A percentile compares a stretch with the other conserved stretches of the same genome.
Evolutionary conservation across 2,329 filamentous ascomycete genomes (phyloP).

Genomic region (Colletotrichum magnum): DNA sequence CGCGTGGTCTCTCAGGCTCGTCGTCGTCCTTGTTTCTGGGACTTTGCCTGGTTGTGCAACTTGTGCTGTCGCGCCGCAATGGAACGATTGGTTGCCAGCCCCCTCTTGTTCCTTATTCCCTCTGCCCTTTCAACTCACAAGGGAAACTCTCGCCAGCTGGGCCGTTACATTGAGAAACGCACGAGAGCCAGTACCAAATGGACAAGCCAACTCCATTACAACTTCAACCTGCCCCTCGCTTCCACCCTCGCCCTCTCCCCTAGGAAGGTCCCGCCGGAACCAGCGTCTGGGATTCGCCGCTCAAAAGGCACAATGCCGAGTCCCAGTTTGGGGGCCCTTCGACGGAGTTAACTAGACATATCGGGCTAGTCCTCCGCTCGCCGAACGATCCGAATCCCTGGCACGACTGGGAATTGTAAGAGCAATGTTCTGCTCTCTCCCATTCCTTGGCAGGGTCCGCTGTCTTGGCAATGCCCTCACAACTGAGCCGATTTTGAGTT

Average conservation of each 20-base stretch:
- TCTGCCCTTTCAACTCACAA: neutral
- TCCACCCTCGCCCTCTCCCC: neutral
- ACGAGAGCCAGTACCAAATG: neutral
- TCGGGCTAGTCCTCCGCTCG: neutral
- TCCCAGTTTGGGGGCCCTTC: neutral
- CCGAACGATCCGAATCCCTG: conserved; percentile 18
- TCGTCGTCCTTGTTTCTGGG: neutral
- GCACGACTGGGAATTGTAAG: neutral
- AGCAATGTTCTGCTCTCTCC: conserved; percentile 1
- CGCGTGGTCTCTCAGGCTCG: conserved; percentile 8
- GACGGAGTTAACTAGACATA: neutral
- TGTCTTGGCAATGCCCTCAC: neutral
- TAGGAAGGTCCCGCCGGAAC: neutral
- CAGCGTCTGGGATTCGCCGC: neutral
- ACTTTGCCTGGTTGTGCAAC: neutral
- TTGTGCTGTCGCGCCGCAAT: neutral
- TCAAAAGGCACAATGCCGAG: conserved; percentile 25
- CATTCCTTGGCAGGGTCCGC: neutral
- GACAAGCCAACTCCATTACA: neutral
- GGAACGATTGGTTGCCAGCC: neutral
- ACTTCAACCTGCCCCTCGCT: neutral
- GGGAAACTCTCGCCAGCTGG: neutral
- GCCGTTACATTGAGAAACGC: neutral
- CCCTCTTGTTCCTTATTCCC: neutral
- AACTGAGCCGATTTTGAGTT: conserved; percentile 21